Conservation (phyloP, 768 basidiomycete genomes). For the Tricholoma hemisulphureum region DNA sequence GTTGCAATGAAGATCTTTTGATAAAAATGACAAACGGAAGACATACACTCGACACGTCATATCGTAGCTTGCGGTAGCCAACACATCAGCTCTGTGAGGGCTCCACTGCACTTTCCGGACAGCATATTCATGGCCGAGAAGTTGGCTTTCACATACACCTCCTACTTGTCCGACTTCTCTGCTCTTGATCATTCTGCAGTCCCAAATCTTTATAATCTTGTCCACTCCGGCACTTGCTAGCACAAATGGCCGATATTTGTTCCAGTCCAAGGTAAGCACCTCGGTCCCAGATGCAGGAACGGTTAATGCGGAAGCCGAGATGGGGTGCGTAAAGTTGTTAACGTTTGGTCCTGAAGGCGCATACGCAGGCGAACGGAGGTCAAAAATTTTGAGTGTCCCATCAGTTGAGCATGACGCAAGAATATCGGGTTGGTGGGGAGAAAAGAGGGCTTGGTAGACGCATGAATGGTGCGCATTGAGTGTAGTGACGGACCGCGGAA, state of each 20-base stretch:
- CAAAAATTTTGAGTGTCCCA: conserved; percentile 82
- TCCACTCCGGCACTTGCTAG: conserved; percentile 82
- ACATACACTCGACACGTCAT: conserved; percentile 93
- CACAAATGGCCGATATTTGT: conserved; percentile 81
- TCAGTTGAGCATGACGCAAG: conserved; percentile 85
- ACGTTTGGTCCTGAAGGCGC: conserved; percentile 45
- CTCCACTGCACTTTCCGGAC: conserved; percentile 89
- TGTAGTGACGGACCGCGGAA: conserved; percentile 73
- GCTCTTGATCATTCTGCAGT: conserved; percentile 78
- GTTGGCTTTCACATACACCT: conserved; percentile 64
- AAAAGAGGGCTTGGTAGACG: conserved; percentile 89
- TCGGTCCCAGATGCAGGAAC: conserved; percentile 78
- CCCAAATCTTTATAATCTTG: conserved; percentile 75
- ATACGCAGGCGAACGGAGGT: conserved; percentile 66
- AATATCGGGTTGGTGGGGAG: conserved; percentile 83
- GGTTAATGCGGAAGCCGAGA: conserved; percentile 71
- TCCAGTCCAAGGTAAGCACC: conserved; percentile 85
- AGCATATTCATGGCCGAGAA: conserved; percentile 88
- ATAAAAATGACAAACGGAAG: conserved; percentile 2
- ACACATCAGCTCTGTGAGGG: conserved; percentile 68
- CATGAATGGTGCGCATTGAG: conserved; percentile 82
- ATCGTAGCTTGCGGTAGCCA: conserved; percentile 80
- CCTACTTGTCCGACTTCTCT: conserved; percentile 59
- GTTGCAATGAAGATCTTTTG: neutral
- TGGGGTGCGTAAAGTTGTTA: conserved; percentile 63